Conservation (phyloP, 305 asterid species). For the Fraxinus xanthoxyloides region DNA sequence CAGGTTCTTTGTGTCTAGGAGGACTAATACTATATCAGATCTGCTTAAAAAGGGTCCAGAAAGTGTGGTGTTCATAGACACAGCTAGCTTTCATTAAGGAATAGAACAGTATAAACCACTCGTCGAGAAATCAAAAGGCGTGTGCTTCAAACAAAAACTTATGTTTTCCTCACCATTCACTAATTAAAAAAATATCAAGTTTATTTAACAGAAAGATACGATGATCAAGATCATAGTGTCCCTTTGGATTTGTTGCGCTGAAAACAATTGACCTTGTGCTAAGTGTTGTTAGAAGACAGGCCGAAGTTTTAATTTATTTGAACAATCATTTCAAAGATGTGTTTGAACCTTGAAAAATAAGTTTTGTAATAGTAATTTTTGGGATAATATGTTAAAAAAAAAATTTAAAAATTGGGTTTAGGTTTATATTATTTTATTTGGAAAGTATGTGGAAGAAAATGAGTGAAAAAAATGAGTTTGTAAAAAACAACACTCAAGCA, state of each 20-base stretch:
- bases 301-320: too few species aligned
- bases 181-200: neutral
- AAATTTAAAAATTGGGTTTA: too few species aligned
- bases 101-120: neutral
- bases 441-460: too few species aligned
- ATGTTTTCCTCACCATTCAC: neutral
- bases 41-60: too few species aligned
- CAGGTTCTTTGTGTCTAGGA: conserved; percentile 72
- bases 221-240: conserved; percentile 84
- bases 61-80: too few species aligned
- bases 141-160: neutral
- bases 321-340: too few species aligned
- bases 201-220: conserved; percentile 46
- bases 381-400: too few species aligned
- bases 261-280: conserved; percentile 66
- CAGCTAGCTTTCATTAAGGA: conserved; percentile 55
- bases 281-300: conserved; percentile 50
- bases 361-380: too few species aligned
- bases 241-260: conserved; percentile 89
- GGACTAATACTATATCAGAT: conserved; percentile 12
- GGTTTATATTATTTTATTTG: too few species aligned
- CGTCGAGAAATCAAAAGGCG: neutral
- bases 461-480: too few species aligned
- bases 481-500: too few species aligned
- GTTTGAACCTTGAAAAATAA: too few species aligned